phyloP scores from a whole-genome alignment of 306 rosid genomes.

The Prunus mongolica region DNA sequence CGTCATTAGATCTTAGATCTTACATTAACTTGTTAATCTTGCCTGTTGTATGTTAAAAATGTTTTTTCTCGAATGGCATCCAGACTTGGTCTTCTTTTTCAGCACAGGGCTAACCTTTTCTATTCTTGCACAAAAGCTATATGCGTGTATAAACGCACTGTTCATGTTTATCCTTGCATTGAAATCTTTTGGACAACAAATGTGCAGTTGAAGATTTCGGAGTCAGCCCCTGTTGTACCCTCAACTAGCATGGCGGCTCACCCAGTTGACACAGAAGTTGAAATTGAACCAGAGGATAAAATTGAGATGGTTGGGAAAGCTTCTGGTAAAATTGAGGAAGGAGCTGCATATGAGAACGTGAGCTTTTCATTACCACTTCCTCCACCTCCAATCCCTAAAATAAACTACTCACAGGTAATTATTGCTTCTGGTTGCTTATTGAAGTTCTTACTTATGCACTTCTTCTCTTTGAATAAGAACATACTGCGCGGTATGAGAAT shows the following conservation, averaged over 20 bases:
- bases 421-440: not conserved
- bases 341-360: slow-evolving; percentile 28
- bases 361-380: slow-evolving; percentile 45
- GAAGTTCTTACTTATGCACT: not conserved
- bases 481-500: not conserved
- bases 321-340: slow-evolving; percentile 37
- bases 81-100: not conserved
- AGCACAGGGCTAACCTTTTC: not conserved
- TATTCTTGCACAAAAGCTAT: not conserved
- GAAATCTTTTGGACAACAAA: slow-evolving; percentile 14
- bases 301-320: slow-evolving; percentile 32
- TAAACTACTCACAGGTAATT: slow-evolving; percentile 58
- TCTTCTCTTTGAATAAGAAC: not conserved
- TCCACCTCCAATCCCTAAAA: slow-evolving; percentile 43
- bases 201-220: slow-evolving; percentile 49
- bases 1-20: not conserved
- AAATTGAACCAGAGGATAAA: slow-evolving; percentile 52
- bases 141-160: not conserved
- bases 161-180: not conserved
- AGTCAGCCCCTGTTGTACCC: slow-evolving; percentile 48
- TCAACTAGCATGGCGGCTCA: slow-evolving; percentile 85
- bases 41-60: not conserved
- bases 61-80: not conserved
- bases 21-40: not conserved
- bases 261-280: slow-evolving; percentile 72